Conservation (phyloP, 306 rosid species). For the Cajanus cajan region DNA sequence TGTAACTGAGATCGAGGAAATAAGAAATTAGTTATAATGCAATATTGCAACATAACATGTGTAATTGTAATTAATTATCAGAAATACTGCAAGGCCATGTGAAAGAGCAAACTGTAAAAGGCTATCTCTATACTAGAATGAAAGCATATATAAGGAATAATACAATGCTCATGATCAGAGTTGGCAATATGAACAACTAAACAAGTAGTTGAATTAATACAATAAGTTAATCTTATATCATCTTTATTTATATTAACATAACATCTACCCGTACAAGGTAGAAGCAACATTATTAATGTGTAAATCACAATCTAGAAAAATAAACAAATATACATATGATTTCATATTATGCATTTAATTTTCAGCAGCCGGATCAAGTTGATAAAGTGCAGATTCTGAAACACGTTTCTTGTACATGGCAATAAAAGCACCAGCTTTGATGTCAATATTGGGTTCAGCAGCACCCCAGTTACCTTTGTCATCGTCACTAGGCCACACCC, state of each 20-base stretch:
- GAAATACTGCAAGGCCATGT: too few relatives aligned
- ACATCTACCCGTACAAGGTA: slow-evolving; percentile 16
- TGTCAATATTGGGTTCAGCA: slow-evolving; percentile 61
- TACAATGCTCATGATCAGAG: neutral
- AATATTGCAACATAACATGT: too few relatives aligned
- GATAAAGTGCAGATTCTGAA: slow-evolving; percentile 42
- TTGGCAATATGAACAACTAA: neutral
- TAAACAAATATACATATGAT: neutral
- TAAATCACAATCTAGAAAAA: slow-evolving; percentile 1
- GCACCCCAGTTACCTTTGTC: slow-evolving; percentile 54
- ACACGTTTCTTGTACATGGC: slow-evolving; percentile 37
- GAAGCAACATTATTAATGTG: neutral
- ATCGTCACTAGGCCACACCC: slow-evolving; percentile 58
- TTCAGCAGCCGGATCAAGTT: slow-evolving; percentile 9
- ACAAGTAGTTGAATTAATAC: neutral
- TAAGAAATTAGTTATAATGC: too few relatives aligned
- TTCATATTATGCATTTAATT: slow-evolving; percentile 18
- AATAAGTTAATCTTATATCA: neutral
- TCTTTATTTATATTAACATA: slow-evolving; percentile 1
- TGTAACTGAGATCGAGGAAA: too few relatives aligned
- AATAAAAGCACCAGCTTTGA: slow-evolving; percentile 55
- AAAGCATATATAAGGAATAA: neutral
- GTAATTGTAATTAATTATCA: too few relatives aligned
- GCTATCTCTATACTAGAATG: too few relatives aligned
- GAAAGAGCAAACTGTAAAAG: too few relatives aligned